Evolutionary conservation across 371 early-diverging fungal genomes (phyloP), one percentile per base, ranked within the genome.

Genomic region (Zychaea mexicana): DNA sequence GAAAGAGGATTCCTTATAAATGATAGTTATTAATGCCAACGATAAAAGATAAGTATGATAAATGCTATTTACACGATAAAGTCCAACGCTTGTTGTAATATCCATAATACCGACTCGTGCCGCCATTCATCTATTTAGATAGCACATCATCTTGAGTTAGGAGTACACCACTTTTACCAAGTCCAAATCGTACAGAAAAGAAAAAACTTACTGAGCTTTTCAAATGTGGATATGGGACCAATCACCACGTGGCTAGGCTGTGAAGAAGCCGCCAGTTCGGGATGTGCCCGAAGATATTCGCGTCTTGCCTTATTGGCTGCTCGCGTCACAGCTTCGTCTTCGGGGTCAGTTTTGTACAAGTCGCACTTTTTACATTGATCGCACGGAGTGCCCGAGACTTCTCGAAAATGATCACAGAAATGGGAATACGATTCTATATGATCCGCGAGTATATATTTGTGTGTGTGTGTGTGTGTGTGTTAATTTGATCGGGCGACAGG

Each of bases 331-430:
- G 77, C 76, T 62, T 80, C 75, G n/a, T 84, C 83, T 53, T 86
- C 85, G 17, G 81, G 75, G 8, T 81, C 80, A 2, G 74, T 78
- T 46, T 81, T 79, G 69, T 86, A 89, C 30, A 89, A 65, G 60
- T 89, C 86, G 62, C 90, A 89, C 47, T 78, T 81, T 15, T 66
- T 68, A 60, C 90, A 89, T 58, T 82, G 65, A 2, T 57, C 70
- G 60, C 90, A 89, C 54, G 67, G 65, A 8, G 65, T 54, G 4
- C 85, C 87, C 1, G 87, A 84, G 47, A 78, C 60, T 2, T 71
- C 67, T 52, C 87, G 82, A 61, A 87, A 88, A 72, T 89, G 90
- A 52, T 84, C 77, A 70, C 88, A 90, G 61, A 86, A 90, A 67
- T 90, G 90, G 13, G 63, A 55, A 57, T 90, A 90, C 0, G 82